A percentile compares a stretch with the other conserved stretches of the same genome.
Evolutionary conservation across 1,139 yeast genomes (phyloP).

Genomic region (Candida smagusa): DNA sequence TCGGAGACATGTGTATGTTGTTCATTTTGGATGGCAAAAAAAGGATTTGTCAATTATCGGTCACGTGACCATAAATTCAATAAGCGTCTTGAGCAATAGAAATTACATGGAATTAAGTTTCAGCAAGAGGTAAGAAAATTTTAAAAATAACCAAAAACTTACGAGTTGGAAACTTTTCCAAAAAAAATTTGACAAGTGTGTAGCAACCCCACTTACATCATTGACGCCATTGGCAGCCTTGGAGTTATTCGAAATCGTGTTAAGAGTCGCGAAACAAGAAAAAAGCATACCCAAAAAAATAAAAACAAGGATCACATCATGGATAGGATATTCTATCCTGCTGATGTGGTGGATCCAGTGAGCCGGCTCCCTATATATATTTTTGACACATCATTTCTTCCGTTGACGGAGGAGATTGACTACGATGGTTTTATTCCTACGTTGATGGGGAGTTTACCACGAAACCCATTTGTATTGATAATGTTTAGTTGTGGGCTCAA

Average conservation of each 20-base stretch:
- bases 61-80: not conserved
- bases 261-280: too few relatives aligned
- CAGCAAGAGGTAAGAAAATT: too few relatives aligned
- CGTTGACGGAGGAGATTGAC: constrained; percentile 47
- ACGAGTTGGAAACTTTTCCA: too few relatives aligned
- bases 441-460: constrained; percentile 46
- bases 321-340: constrained; percentile 57
- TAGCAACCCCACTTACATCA: too few relatives aligned
- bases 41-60: constrained; percentile 1
- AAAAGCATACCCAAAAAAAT: too few relatives aligned
- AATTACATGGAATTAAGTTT: too few relatives aligned
- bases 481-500: constrained; percentile 80
- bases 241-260: too few relatives aligned
- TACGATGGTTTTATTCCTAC: constrained; percentile 42
- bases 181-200: too few relatives aligned
- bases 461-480: constrained; percentile 57
- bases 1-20: constrained; percentile 9
- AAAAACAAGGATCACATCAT: constrained; percentile 13
- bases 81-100: too few relatives aligned
- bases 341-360: constrained; percentile 58
- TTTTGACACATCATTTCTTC: constrained; percentile 74
- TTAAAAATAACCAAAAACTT: too few relatives aligned
- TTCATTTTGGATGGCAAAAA: constrained; percentile 9
- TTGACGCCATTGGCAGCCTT: too few relatives aligned
- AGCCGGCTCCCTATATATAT: constrained; percentile 65